phyloP scores from a whole-genome alignment of 163 green algal genomes.

The Chlamydomonas reinhardtii region DNA sequence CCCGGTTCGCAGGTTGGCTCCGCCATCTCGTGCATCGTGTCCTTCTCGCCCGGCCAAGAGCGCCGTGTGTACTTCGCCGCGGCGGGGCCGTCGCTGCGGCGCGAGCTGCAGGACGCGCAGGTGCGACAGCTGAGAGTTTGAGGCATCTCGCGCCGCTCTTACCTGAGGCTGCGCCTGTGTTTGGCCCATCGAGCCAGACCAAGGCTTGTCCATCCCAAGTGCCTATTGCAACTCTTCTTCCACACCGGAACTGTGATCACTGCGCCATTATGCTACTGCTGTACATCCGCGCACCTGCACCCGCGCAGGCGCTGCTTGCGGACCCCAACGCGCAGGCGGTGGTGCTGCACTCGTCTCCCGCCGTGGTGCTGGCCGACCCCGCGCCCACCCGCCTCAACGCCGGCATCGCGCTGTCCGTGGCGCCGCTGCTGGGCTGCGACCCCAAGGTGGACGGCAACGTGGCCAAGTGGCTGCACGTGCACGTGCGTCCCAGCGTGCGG shows the following conservation, averaged over 20 bases:
- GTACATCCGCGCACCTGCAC: no score
- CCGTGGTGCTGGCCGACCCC: conserved; percentile 75
- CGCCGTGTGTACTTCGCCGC: conserved; percentile 78
- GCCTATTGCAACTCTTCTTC: neutral
- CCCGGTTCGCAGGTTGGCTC: conserved; percentile 42
- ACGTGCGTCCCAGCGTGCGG: conserved; percentile 81
- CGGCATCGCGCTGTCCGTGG: conserved; percentile 75
- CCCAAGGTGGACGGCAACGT: conserved; percentile 70
- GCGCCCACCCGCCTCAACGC: conserved; percentile 59
- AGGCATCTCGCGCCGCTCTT: no score
- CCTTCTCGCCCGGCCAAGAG: conserved; percentile 75
- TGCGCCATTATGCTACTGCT: no score
- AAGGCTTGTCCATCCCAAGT: no score
- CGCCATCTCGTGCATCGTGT: conserved; percentile 80
- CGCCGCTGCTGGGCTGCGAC: conserved; percentile 75
- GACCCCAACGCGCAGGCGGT: conserved; percentile 3
- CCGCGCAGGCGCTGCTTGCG: neutral
- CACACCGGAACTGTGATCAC: no score
- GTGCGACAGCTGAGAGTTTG: neutral
- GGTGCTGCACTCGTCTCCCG: conserved; percentile 58
- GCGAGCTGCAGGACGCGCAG: conserved; percentile 22
- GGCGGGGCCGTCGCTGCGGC: conserved; percentile 47
- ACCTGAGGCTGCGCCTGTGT: no score
- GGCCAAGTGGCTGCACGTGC: conserved; percentile 85
- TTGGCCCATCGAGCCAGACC: no score